These are phyloP conservation scores for Fusarium sacchari DNA, from an alignment of 2,329 filamentous ascomycete species.

Conservation along the genomic window DNA sequence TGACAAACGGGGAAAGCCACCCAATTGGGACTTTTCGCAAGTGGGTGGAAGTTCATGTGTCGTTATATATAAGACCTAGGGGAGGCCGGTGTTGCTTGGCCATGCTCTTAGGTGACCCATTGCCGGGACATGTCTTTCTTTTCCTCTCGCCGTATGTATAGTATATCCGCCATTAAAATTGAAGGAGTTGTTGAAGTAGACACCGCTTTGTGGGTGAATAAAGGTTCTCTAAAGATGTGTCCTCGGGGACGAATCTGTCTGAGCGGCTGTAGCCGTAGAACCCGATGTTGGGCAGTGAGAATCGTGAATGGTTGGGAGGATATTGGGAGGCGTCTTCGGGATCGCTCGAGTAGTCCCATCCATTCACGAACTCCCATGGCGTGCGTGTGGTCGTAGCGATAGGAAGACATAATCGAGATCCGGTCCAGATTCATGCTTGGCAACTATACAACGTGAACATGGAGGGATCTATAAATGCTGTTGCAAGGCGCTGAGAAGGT, in stretches of 20 bases:
- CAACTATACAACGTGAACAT: neutral
- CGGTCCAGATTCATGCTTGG: fast-evolving
- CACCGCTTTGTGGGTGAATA: fast-evolving
- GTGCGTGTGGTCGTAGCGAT: neutral
- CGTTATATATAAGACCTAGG: neutral
- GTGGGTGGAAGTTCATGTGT: neutral
- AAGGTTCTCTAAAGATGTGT: neutral
- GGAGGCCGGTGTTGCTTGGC: neutral
- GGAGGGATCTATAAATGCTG: neutral
- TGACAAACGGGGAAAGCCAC: neutral
- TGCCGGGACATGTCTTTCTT: neutral
- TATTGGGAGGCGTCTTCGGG: neutral
- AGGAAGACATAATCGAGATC: neutral
- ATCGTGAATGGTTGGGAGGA: neutral
- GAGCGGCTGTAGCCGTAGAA: neutral
- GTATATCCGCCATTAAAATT: neutral
- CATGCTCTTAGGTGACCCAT: neutral
- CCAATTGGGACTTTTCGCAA: neutral
- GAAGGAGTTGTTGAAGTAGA: neutral
- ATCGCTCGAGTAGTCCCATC: neutral
- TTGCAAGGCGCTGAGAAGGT: neutral
- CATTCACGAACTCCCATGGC: neutral
- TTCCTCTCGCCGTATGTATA: neutral
- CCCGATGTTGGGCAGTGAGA: neutral
- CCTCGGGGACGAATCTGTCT: neutral